Base-by-base conservation (phyloP, 2,329 filamentous ascomycete species). In the Coniella vitis region DNA sequence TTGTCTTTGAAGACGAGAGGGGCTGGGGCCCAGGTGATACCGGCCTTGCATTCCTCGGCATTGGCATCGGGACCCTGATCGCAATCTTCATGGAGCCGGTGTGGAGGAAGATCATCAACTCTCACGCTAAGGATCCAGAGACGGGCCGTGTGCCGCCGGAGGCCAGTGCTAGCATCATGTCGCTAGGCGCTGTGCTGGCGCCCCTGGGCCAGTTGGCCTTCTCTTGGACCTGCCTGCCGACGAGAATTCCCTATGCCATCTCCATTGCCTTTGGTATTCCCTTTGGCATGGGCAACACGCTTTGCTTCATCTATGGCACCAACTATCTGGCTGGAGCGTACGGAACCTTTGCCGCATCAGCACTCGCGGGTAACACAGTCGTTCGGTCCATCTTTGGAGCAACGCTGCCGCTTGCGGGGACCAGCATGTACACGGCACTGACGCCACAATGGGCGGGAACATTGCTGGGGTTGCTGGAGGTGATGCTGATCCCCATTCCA, bases 181-280 rank as follows among this genome's bases (percentile, higher is more conserved):
- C 84, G 57, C 79, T 95, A 21, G 87, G 86, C 3, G 80, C 87
- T 0, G 63, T 94, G 1, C 69, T 88, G 1, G 81, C 86, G 0
- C 86, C 89, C 0, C 64, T 87, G 3, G 90, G 90, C 14, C 84
- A 95, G 65, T 76, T 96, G 20, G 85, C 84, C 64, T 96, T 96
- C 61, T 81, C 87, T 0, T 95, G 89, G 89, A 95, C 90, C 0
- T 90, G 84, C 53, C 79, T 89, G 0, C 90, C 90, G 0, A 69
- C 67, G 0, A 77, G 79, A 4, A 87, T 94, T 29, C 90, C 88
- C 62, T 94, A 87, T 84, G 81, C 89, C 17, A 72, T 81, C 19
- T 84, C 86, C 1, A 83, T 91, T 44, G 70, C 87, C 0, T 85
- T 86, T 1, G 86, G 87, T 1, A 76, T 91, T 7, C 83, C 84